Conservation (phyloP, 2,329 filamentous ascomycete genomes). For the Fusarium avenaceum region DNA sequence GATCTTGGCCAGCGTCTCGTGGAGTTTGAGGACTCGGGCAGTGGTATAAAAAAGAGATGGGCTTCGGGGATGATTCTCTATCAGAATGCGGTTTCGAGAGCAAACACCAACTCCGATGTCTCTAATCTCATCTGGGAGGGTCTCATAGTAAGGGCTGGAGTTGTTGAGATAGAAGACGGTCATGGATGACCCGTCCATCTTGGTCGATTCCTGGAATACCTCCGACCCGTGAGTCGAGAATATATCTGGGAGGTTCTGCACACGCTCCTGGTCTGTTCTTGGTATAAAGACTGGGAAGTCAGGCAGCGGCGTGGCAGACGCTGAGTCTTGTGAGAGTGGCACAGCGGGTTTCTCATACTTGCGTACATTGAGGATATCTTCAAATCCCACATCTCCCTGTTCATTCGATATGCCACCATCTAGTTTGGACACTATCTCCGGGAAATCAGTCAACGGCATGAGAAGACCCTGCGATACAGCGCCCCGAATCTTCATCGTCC, state of each 20-base stretch:
- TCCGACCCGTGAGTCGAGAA: conserved; percentile 33
- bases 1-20: conserved; percentile 18
- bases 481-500: conserved; percentile 35
- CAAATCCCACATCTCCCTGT: conserved; percentile 35
- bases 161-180: conserved; percentile 54
- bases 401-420: neutral
- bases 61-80: conserved; percentile 26
- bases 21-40: conserved; percentile 25
- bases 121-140: conserved; percentile 32
- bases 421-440: conserved; percentile 22
- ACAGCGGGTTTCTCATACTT: conserved; percentile 37
- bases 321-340: neutral
- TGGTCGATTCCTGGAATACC: conserved; percentile 55
- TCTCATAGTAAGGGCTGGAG: conserved; percentile 33
- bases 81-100: conserved; percentile 42
- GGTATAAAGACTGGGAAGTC: conserved; percentile 42
- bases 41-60: conserved; percentile 37
- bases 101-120: conserved; percentile 38
- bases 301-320: conserved; percentile 8
- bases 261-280: conserved; percentile 45
- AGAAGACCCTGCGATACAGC: conserved; percentile 44
- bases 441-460: conserved; percentile 38
- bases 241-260: conserved; percentile 42
- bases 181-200: conserved; percentile 58
- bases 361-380: conserved; percentile 35